Evolutionary conservation across 2,329 filamentous ascomycete species (phyloP), one percentile per base, ranked within the genome.

Genomic region (Orbilia oligospora): DNA sequence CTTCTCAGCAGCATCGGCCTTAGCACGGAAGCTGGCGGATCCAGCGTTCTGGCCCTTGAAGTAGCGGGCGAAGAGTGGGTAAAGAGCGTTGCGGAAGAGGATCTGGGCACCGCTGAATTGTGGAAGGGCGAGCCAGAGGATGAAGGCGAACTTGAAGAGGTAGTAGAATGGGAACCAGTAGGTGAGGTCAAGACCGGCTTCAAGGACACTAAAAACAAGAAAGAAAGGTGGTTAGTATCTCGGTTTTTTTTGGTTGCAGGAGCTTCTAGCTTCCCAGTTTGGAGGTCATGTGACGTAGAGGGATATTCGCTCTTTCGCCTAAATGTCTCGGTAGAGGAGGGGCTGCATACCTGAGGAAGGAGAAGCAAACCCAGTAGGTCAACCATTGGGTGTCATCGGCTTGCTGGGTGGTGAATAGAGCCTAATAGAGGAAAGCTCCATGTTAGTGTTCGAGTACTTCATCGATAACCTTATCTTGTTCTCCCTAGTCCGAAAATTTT

Each of bases 141-240:
- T 89, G 85, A 98, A 92, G 84, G 97, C 88, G 85, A 99, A 97
- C 90, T 99, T 99, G 92, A 99, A 98, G 85, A 94, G 95, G 87
- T 93, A 99, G 92, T 99, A 99, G 88, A 99, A 99, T 84, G 96
- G 92, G 88, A 97, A 93, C 93, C 93, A 97, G 89, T 96, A 96
- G 80, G 95, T 92, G 80, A 93, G 92, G 86, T 89, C 94, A 83
- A 97, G 86, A 80, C 92, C 88, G 85, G 92, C 94, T 89, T 97
- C 93, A 82, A 93, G 84, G 63, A 96, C 92, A 80, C 88, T 90
- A 81, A 5, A 36, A 20, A 49, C 16, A 9, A n/a, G 9, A 36
- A 36, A 24, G 10, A 41, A 61, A 24, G 20, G 20, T 61, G 20
- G 33, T 61, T 44, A 61, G 20, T 44, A 41, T 22, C 51, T 64